These are phyloP conservation scores for Alternaria panax DNA, from an alignment of 2,329 filamentous ascomycete genomes.

Conservation along the genomic window DNA sequence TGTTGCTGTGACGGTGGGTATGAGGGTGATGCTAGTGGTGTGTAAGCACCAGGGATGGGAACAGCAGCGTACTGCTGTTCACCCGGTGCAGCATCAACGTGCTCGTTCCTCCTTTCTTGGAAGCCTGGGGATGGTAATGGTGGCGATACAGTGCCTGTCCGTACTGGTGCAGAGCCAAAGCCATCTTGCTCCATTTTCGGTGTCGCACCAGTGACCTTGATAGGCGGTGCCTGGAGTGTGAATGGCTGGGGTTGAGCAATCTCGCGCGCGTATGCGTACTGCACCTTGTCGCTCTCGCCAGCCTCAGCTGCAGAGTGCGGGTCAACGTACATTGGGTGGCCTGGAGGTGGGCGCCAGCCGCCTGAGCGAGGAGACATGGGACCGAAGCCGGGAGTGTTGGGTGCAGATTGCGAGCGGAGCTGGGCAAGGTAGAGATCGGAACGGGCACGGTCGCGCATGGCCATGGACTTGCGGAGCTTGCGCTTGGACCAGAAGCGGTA, in stretches of 20 bases:
- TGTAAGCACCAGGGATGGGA: constrained; percentile 87
- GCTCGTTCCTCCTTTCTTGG: constrained; percentile 64
- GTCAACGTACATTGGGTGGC: constrained; percentile 54
- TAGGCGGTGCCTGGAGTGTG: constrained; percentile 84
- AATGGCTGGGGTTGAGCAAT: constrained; percentile 68
- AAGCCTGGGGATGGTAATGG: constrained; percentile 44
- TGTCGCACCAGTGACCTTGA: constrained; percentile 78
- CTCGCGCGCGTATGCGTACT: constrained; percentile 52
- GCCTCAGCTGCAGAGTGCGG: constrained; percentile 60
- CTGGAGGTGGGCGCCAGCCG: constrained; percentile 56
- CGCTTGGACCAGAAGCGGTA: constrained; percentile 98
- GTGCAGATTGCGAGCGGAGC: constrained; percentile 77
- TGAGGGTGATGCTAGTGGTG: constrained; percentile 54
- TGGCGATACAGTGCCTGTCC: constrained; percentile 49
- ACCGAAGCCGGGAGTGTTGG: constrained; percentile 87
- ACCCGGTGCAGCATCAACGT: constrained; percentile 74
- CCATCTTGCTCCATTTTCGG: constrained; percentile 70
- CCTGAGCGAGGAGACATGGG: constrained; percentile 69
- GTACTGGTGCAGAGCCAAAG: constrained; percentile 59
- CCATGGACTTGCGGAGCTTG: constrained; percentile 95
- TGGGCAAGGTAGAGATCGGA: constrained; percentile 89
- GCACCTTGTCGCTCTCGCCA: constrained; percentile 54
- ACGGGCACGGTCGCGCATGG: constrained; percentile 89
- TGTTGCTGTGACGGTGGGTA: constrained; percentile 47
- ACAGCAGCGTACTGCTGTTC: constrained; percentile 87